phyloP scores from a whole-genome alignment of 345 rosid species.

The Cardiospermum halicacabum region DNA sequence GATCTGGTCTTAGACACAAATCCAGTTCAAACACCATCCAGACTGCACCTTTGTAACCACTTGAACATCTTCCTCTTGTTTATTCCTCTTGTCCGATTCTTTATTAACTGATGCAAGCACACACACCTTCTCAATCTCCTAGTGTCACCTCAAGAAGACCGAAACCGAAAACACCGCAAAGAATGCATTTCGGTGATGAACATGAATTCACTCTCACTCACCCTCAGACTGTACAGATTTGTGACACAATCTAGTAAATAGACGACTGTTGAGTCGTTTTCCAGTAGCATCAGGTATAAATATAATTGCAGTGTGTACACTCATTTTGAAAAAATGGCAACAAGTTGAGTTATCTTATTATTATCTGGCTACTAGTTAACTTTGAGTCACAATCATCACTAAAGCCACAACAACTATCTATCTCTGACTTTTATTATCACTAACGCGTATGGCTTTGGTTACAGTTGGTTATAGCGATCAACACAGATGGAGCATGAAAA shows the following conservation, averaged over 20 bases:
- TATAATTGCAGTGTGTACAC: not conserved
- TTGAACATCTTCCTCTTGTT: not conserved
- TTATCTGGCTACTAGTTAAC: not conserved
- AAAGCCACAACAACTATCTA: no score
- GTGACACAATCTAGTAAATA: not conserved
- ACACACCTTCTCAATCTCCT: not conserved
- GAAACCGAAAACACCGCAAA: not conserved
- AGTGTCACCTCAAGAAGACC: not conserved
- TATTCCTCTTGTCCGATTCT: not conserved
- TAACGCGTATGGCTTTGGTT: no score
- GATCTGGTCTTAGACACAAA: constrained; percentile 11
- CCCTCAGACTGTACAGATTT: not conserved
- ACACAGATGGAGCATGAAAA: no score
- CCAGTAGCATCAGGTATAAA: not conserved
- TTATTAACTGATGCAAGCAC: not conserved
- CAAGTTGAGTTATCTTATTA: not conserved
- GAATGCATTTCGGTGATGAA: not conserved
- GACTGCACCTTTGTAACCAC: constrained; percentile 30
- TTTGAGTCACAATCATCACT: no score
- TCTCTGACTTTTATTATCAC: no score
- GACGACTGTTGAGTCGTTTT: not conserved
- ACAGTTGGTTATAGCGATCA: no score
- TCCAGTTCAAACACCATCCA: constrained; percentile 23
- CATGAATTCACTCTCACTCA: not conserved
- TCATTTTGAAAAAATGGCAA: not conserved